A percentile compares a stretch with the other conserved stretches of the same genome.
Evolutionary conservation across 129 eudicot species (phyloP).

Genomic region (Dittrichia graveolens): DNA sequence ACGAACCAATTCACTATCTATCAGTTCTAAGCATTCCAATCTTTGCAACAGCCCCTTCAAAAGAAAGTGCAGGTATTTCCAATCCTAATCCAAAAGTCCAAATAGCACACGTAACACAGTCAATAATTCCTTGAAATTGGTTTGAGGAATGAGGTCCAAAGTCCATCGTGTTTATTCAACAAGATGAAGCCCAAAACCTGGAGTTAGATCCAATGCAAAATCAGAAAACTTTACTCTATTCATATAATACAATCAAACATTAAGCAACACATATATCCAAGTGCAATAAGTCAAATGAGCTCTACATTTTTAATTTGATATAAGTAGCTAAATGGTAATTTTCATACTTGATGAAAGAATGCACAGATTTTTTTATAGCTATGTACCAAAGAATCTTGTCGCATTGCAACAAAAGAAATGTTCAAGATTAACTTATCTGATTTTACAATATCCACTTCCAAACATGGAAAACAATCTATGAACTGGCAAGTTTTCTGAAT

Average conservation of each 20-base stretch:
- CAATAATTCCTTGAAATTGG: slow-evolving; percentile 34
- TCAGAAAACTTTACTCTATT: slow-evolving; percentile 18
- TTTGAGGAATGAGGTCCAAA: slow-evolving; percentile 33
- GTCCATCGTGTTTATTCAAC: slow-evolving; percentile 40
- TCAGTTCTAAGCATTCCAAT: slow-evolving; percentile 37
- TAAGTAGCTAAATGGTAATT: neutral
- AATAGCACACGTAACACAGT: slow-evolving; percentile 37
- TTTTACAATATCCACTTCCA: slow-evolving; percentile 17
- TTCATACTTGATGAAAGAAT: neutral
- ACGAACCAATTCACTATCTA: slow-evolving; percentile 27
- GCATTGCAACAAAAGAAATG: slow-evolving; percentile 20
- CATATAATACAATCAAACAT: neutral
- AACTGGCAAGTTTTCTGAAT: slow-evolving; percentile 1
- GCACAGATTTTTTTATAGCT: neutral
- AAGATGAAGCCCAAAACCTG: slow-evolving; percentile 46
- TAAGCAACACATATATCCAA: slow-evolving; percentile 4
- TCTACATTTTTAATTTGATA: too few species aligned
- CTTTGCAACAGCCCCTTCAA: slow-evolving; percentile 39
- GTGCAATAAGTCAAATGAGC: neutral
- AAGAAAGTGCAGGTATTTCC: slow-evolving; percentile 38
- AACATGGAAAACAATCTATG: slow-evolving; percentile 10
- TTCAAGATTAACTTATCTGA: slow-evolving; percentile 17
- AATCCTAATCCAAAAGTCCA: slow-evolving; percentile 43
- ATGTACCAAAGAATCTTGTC: slow-evolving; percentile 4
- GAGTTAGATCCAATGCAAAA: slow-evolving; percentile 8